Base-by-base conservation (phyloP, 805 yeast species). In the Candida sithepensis region DNA sequence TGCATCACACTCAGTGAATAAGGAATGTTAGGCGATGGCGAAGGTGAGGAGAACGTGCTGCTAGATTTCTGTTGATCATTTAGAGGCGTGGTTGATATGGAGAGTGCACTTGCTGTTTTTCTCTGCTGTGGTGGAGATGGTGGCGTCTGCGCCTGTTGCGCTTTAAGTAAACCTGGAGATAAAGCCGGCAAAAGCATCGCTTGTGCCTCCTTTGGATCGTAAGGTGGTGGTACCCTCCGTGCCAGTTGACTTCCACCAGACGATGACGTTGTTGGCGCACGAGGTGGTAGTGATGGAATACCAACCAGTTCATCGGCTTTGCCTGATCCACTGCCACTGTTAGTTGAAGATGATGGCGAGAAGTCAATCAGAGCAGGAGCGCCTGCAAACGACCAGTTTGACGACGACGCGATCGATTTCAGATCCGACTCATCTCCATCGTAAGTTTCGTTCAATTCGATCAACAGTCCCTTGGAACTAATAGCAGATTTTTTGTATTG, bases 401-500 rank as follows among this genome's bases (percentile, higher is more conserved):
- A 43, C 12, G 57, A 47, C 3, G 59, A 54, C 4, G 43, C 37
- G 12, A 28, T 37, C 2, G 56, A 51, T 20, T 24, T 42, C 18
- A 43, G 19, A 32, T 45, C 48, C 14, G 23, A 20, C 3, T 41
- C 54, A 37, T 45, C 53, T n/a, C 28, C 47, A 18, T 52, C 44
- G 28, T 52, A 53, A 9, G 56, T 56, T 43, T 61, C 70, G 44
- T 67, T 64, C 37, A 67, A 50, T 38, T 67, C 69, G 10, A 65
- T 60, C 41, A 61, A 45, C 4, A 39, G 41, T 36, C 55, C 59
- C 37, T 47, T 41, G 26, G 51, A 53, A 28, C 36, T 42, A 3
- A 42, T 53, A 22, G 55, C 58, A 6, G 49, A 42, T 24, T 64
- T 60, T 43, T 83, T 79, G 52, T 79, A 81, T 42, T 72, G 76